Percentiles rank a stretch among this genome's conserved stretches.
Evolutionary conservation across 2,329 filamentous ascomycete genomes (phyloP).

Genomic region (Aotearoamyces nothofagi): DNA sequence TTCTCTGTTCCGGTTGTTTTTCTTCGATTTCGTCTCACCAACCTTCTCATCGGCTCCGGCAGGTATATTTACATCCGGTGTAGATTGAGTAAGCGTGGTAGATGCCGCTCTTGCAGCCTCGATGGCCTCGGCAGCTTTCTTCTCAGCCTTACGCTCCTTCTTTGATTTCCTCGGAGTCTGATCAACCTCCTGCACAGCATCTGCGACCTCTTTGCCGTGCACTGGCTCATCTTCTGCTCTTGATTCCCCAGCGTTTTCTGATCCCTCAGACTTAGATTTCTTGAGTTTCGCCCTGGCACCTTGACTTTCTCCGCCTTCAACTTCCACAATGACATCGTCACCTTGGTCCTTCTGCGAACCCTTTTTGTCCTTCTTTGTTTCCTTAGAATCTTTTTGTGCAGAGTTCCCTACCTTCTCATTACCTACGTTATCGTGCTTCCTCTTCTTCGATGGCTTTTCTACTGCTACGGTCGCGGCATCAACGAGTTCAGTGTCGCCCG

Average conservation of each 20-base stretch:
- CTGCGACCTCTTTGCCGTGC: conserved; percentile 4
- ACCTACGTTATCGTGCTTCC: conserved; percentile 10
- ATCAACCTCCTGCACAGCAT: conserved; percentile 19
- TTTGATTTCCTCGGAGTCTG: conserved; percentile 18
- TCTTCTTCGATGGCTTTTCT: conserved; percentile 9
- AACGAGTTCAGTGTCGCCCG: conserved; percentile 9
- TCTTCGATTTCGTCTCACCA: conserved; percentile 19
- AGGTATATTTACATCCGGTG: conserved; percentile 7
- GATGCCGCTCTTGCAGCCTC: too few species aligned
- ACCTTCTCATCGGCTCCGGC: conserved; percentile 9
- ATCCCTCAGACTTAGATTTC: neutral
- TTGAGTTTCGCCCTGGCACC: neutral
- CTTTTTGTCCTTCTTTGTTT: conserved; percentile 9
- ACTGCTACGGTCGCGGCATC: conserved; percentile 12
- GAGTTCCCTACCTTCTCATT: conserved; percentile 4
- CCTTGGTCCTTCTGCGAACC: too few species aligned
- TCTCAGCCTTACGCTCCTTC: conserved; percentile 21
- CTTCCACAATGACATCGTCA: neutral
- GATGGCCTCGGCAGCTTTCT: conserved; percentile 18
- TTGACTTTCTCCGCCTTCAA: neutral
- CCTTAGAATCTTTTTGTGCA: conserved; percentile 7
- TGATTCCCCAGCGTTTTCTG: neutral
- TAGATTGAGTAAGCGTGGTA: conserved; percentile 7
- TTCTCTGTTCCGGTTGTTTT: conserved; percentile 22
- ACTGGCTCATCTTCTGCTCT: neutral